phyloP scores from a whole-genome alignment of 768 basidiomycete genomes.

The Dacryopinax spathularia region DNA sequence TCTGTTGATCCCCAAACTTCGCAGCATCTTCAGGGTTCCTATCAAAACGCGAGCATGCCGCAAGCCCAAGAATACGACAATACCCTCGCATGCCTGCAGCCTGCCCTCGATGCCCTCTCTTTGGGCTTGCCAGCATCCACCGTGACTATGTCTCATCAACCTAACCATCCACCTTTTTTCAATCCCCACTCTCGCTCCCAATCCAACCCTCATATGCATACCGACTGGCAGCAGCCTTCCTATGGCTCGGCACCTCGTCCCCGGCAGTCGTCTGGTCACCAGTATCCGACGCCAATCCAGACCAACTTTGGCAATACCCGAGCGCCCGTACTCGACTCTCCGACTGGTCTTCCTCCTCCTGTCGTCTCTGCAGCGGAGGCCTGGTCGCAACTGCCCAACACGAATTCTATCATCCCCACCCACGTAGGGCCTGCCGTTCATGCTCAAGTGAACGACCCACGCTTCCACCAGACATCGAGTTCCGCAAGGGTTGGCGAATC shows the following conservation, averaged over 20 bases:
- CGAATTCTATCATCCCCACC: background rate
- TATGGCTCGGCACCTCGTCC: background rate
- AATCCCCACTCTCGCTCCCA: background rate
- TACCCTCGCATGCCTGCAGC: background rate
- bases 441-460: background rate
- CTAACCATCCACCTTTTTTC: background rate
- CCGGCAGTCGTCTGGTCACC: background rate
- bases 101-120: background rate
- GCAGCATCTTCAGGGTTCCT: conserved; percentile 2
- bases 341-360: background rate
- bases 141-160: background rate
- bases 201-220: background rate
- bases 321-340: background rate
- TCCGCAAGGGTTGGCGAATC: background rate
- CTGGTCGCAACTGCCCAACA: background rate
- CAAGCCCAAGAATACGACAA: conserved; percentile 3
- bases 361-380: background rate
- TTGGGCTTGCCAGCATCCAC: background rate
- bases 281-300: background rate
- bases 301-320: background rate
- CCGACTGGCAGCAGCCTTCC: background rate
- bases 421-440: background rate
- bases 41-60: conserved; percentile 4
- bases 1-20: background rate
- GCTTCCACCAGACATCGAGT: background rate